Conservation (phyloP, 805 yeast genomes). For the Schwanniomyces occidentalis region DNA sequence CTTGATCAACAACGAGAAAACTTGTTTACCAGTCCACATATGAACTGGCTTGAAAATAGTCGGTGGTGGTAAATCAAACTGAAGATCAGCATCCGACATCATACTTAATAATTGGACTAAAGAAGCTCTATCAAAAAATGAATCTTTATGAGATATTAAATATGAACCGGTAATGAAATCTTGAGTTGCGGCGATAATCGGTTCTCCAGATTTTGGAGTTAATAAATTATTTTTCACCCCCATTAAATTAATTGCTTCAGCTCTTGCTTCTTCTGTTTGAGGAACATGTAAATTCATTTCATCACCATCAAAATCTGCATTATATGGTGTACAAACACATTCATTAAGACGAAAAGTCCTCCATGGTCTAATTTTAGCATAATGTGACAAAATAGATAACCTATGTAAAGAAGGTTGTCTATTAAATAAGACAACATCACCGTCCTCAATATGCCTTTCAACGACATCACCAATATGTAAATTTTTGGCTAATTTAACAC, state of each 20-base stretch:
- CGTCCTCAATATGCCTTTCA: constrained; percentile 96
- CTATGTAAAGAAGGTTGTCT: constrained; percentile 98
- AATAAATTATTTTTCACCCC: constrained; percentile 93
- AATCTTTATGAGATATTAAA: constrained; percentile 87
- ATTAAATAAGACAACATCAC: constrained; percentile 92
- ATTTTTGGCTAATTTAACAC: constrained; percentile 70
- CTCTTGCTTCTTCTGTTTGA: constrained; percentile 97
- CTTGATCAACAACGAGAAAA: constrained; percentile 80
- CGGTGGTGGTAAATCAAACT: constrained; percentile 95
- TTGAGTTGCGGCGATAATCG: constrained; percentile 99
- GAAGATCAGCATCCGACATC: constrained; percentile 92
- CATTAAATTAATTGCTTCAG: constrained; percentile 98
- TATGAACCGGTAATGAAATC: constrained; percentile 98
- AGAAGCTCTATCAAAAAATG: constrained; percentile 85
- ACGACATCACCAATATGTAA: constrained; percentile 88
- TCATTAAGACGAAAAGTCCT: constrained; percentile 95
- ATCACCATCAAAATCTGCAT: constrained; percentile 99
- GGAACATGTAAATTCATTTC: constrained; percentile 99
- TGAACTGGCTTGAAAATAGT: constrained; percentile 84
- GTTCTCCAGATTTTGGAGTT: constrained; percentile 98
- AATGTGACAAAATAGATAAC: constrained; percentile 90
- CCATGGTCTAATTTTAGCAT: constrained; percentile 97
- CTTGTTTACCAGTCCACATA: constrained; percentile 98
- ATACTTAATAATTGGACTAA: constrained; percentile 80
- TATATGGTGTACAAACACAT: constrained; percentile 99